Percentiles rank a stretch among this genome's conserved stretches.
These are phyloP conservation scores for Hyphopichia fennica DNA, from an alignment of 1,139 yeast genomes.

Conservation along the genomic window DNA sequence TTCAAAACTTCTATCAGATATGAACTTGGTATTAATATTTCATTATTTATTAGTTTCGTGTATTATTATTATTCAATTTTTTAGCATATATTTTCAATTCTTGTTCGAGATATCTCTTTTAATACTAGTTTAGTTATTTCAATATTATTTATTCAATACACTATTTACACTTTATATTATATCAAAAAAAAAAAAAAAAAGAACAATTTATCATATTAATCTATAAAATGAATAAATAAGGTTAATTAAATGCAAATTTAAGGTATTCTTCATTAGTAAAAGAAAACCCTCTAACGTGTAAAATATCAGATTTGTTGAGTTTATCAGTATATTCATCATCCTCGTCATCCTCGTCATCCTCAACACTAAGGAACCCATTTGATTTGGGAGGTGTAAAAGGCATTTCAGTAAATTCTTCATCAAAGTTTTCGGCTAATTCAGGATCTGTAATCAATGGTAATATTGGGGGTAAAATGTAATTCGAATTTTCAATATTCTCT, in stretches of 20 bases:
- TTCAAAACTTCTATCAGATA: background rate
- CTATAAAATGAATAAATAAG: background rate
- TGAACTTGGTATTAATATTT: background rate
- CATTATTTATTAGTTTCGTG: background rate
- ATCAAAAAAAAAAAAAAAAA: too few relatives aligned
- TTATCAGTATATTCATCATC: too few relatives aligned
- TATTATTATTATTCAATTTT: slow-evolving; percentile 3
- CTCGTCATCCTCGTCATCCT: background rate
- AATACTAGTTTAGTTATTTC: too few relatives aligned
- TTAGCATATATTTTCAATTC: slow-evolving; percentile 33
- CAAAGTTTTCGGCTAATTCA: slow-evolving; percentile 87
- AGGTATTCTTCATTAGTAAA: slow-evolving; percentile 44
- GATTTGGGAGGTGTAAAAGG: slow-evolving; percentile 40
- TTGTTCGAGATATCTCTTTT: background rate
- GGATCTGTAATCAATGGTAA: slow-evolving; percentile 85
- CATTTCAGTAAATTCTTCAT: slow-evolving; percentile 85
- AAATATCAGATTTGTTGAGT: slow-evolving; percentile 25
- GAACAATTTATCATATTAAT: background rate
- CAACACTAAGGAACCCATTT: background rate
- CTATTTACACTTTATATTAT: too few relatives aligned
- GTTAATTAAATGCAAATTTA: slow-evolving; percentile 4
- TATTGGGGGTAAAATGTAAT: slow-evolving; percentile 64
- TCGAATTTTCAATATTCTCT: slow-evolving; percentile 8
- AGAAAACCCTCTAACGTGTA: slow-evolving; percentile 45
- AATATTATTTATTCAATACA: too few relatives aligned